phyloP scores from a whole-genome alignment of 2,329 filamentous ascomycete genomes.

The Thelonectria discophora region DNA sequence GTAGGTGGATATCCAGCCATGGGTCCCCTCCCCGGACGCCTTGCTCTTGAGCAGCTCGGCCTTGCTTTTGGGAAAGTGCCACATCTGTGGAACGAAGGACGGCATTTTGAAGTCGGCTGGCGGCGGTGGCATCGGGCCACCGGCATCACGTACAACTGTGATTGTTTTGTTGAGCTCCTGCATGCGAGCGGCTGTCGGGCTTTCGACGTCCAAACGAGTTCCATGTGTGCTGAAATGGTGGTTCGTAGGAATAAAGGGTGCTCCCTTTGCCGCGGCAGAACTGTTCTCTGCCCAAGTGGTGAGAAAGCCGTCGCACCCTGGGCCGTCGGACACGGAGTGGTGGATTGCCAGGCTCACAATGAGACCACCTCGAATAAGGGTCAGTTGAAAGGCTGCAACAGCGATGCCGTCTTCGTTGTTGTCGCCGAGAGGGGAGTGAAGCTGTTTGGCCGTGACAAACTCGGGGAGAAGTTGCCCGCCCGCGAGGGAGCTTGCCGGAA shows the following conservation, averaged over 20 bases:
- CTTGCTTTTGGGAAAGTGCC: conserved; percentile 14
- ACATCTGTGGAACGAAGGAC: conserved; percentile 21
- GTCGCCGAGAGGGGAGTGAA: conserved; percentile 12
- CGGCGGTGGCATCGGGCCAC: conserved; percentile 16
- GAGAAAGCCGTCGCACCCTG: conserved; percentile 26
- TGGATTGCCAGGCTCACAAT: conserved; percentile 25
- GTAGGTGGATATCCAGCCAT: conserved; percentile 28
- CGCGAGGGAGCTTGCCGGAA: conserved; percentile 4
- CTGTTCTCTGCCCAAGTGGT: conserved; percentile 23
- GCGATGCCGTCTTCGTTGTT: conserved; percentile 7
- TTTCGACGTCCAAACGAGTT: conserved; percentile 1
- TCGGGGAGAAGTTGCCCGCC: background rate
- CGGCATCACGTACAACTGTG: conserved; percentile 17
- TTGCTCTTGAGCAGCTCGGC: conserved; percentile 17
- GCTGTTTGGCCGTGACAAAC: conserved; percentile 11
- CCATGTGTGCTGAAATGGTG: background rate
- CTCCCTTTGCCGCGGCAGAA: background rate
- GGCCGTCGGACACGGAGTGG: conserved; percentile 25
- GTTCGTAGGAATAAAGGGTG: background rate
- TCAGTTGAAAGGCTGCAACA: conserved; percentile 25
- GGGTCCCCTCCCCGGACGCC: background rate
- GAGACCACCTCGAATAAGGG: conserved; percentile 23
- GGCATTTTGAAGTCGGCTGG: conserved; percentile 28
- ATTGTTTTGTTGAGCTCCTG: conserved; percentile 11
- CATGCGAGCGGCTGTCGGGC: background rate